A percentile compares a stretch with the other conserved stretches of the same genome.
phyloP scores from a whole-genome alignment of 176 grass and related monocot genomes.

The Chrysopogon serrulatus region DNA sequence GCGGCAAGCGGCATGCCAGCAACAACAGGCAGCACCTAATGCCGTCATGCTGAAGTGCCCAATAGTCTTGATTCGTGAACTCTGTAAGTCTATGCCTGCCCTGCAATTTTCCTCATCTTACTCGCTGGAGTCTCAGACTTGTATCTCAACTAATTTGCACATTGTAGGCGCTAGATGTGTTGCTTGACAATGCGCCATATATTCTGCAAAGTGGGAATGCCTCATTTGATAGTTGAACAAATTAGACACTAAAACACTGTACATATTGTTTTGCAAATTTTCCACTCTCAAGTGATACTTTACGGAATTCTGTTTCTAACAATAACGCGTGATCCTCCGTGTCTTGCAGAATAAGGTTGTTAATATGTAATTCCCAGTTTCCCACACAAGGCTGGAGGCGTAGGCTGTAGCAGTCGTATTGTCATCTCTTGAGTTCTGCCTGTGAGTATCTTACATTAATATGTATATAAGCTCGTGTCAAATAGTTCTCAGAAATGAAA shows the following conservation, averaged over 20 bases:
- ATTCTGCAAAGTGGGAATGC: background rate
- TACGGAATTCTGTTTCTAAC: background rate
- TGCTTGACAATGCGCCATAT: background rate
- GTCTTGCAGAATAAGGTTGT: background rate
- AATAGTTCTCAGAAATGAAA: no score
- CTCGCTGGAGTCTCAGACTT: no score
- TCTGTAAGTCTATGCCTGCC: no score
- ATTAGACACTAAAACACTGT: background rate
- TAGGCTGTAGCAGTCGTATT: background rate
- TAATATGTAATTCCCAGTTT: background rate
- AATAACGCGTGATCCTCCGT: background rate
- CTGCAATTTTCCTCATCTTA: no score
- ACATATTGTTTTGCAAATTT: background rate
- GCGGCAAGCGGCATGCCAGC: no score
- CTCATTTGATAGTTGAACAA: background rate
- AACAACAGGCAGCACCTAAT: no score
- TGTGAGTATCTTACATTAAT: background rate
- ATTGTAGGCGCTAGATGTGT: background rate
- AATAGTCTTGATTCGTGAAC: no score
- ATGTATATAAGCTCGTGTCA: no score
- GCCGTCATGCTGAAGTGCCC: no score
- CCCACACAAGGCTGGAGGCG: background rate
- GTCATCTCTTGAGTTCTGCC: background rate
- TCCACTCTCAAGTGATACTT: background rate
- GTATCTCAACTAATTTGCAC: background rate